Percentiles rank a stretch among this genome's conserved stretches.
Conservation (phyloP, 257 asterid genomes). For the Solanum gracilifrons region DNA sequence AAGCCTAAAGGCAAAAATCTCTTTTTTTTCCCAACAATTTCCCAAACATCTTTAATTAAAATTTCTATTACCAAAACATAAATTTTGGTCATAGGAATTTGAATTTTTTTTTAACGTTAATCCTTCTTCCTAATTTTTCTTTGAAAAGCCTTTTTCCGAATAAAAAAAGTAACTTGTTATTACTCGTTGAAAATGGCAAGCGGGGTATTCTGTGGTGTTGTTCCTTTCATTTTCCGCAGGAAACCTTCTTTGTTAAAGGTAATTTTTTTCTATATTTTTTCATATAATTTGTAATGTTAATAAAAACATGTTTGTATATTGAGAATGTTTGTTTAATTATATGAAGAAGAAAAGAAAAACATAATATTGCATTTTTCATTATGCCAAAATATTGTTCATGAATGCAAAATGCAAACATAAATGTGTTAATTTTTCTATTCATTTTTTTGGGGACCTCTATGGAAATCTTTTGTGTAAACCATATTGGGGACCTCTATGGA, state of each 20-base stretch:
- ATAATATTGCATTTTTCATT: background rate
- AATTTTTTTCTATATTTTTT: background rate
- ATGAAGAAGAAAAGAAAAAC: background rate
- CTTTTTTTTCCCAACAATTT: background rate
- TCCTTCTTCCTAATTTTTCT: background rate
- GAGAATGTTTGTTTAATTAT: too few relatives aligned
- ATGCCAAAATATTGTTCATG: background rate
- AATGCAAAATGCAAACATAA: background rate
- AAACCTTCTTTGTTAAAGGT: slow-evolving; percentile 6
- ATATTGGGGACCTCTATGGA: background rate
- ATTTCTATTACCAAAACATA: background rate
- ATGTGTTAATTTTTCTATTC: background rate
- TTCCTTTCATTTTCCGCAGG: slow-evolving; percentile 6
- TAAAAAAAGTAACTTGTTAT: background rate
- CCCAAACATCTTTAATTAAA: background rate
- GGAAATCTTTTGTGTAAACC: background rate
- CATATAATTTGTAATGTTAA: background rate
- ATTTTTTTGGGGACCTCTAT: background rate
- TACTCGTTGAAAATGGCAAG: background rate
- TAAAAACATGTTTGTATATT: background rate
- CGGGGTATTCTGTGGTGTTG: background rate
- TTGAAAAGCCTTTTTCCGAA: background rate
- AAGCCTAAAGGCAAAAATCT: background rate
- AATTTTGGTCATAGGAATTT: background rate
- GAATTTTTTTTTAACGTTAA: background rate